Percentiles rank a stretch among this genome's conserved stretches.
These are phyloP conservation scores for Xylariaceae sp. DNA, from an alignment of 2,329 filamentous ascomycete genomes.

Conservation along the genomic window DNA sequence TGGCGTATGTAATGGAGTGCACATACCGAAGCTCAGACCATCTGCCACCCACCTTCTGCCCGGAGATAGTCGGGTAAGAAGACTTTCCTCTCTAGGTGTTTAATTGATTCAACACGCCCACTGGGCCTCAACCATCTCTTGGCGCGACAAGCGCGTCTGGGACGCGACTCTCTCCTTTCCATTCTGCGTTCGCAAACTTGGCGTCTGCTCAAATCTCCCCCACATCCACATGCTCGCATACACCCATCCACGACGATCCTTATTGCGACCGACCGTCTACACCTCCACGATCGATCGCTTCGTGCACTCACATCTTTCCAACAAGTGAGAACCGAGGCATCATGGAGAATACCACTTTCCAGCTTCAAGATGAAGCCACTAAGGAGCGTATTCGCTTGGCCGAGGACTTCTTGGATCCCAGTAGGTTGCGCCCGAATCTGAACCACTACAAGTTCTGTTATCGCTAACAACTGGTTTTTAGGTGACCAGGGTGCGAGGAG, in stretches of 20 bases:
- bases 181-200: not conserved
- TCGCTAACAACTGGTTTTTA: slow-evolving; percentile 16
- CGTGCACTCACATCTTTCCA: not conserved
- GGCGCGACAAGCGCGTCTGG: not conserved
- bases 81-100: slow-evolving; percentile 7
- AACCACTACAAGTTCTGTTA: not conserved
- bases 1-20: no score
- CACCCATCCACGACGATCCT: not conserved
- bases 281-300: not conserved
- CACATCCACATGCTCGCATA: not conserved
- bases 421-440: slow-evolving; percentile 45
- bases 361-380: slow-evolving; percentile 80
- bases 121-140: not conserved
- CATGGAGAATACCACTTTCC: slow-evolving; percentile 62
- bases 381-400: slow-evolving; percentile 80
- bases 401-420: slow-evolving; percentile 90
- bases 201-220: not conserved
- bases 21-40: no score
- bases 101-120: slow-evolving; percentile 8
- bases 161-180: not conserved
- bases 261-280: no score
- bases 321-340: slow-evolving; percentile 16
- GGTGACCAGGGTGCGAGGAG: slow-evolving; percentile 57
- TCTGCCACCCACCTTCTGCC: no score
- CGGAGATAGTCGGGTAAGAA: slow-evolving; percentile 9